Base-by-base conservation (phyloP, 495 filamentous ascomycete species). In the Aeminium ludgeri region DNA sequence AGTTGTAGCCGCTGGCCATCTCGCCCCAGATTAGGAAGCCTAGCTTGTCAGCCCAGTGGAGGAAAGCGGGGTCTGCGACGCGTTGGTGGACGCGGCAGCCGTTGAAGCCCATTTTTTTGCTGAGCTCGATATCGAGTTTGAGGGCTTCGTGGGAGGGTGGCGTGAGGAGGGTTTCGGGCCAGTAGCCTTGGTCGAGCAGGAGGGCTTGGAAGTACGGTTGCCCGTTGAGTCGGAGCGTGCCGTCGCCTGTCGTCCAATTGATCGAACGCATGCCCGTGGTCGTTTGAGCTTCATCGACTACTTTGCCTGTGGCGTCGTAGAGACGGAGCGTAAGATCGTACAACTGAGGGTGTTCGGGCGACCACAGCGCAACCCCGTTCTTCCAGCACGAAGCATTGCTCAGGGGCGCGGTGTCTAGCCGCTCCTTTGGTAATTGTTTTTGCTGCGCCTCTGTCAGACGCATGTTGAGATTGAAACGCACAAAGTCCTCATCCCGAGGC, bases 1-100 rank as follows among this genome's bases (percentile, higher is more conserved):
- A 74, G 44, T 66, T 59, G 36, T 72, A 57, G 10, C 38, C 44
- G 13, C 45, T 48, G 0, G 49, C 56, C 51, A 59, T 59, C 33
- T 59, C 56, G 19, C 54, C 51, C 56, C 56, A 59, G 11, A 56
- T 52, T 3, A 59, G 49, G 34, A 53, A 59, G 10, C 56, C 56
- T 6, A 59, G 44, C n/a, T 38, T 20, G 29, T 59, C 54, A 12
- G 56, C 56, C 48, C 46, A 55, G 44, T 57, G 55, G n/a, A 59
- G 38, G 40, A 59, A 59, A 1, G 44, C 15, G 6, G 56, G 56
- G 36, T 59, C 56, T 46, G 56, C 56, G 32, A 59, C 54, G 41
- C 57, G 56, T 37, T 59, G 56, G 30, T 55, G 52, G 19, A 49
- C 52, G 23, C 52, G 44, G 32, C 52, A 55, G 34, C 52, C 52